These are phyloP conservation scores for Quillaja saponaria DNA, from an alignment of 306 rosid genomes.

Conservation along the genomic window DNA sequence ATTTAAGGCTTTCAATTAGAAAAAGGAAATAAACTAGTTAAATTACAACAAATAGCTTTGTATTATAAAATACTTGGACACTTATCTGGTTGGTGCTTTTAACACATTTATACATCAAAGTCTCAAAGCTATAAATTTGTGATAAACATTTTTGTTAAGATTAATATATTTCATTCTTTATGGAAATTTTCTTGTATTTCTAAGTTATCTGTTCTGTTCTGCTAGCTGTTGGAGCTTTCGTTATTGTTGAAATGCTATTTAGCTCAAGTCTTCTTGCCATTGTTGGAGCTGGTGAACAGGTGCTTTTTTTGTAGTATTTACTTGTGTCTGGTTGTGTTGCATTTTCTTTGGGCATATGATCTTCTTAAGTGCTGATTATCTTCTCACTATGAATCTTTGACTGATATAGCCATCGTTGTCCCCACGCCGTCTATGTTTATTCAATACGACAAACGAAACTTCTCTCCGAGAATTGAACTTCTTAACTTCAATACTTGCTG, in stretches of 20 bases:
- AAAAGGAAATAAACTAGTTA: too few relatives aligned
- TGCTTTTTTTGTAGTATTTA: slow-evolving; percentile 20
- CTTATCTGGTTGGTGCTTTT: too few relatives aligned
- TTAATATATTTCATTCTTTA: too few relatives aligned
- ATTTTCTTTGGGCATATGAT: background rate
- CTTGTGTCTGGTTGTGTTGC: background rate
- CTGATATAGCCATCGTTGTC: slow-evolving; percentile 78
- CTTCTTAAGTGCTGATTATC: slow-evolving; percentile 14
- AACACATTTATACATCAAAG: too few relatives aligned
- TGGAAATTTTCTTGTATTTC: too few relatives aligned
- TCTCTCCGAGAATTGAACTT: slow-evolving; percentile 84
- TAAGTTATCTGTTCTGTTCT: background rate
- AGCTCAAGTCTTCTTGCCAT: slow-evolving; percentile 93
- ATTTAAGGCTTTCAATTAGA: too few relatives aligned
- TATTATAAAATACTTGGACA: too few relatives aligned
- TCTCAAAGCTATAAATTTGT: too few relatives aligned
- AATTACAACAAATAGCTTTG: too few relatives aligned
- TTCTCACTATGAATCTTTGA: slow-evolving; percentile 24
- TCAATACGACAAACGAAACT: slow-evolving; percentile 67
- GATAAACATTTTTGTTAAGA: too few relatives aligned
- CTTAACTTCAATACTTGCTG: slow-evolving; percentile 82
- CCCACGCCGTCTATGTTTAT: slow-evolving; percentile 93
- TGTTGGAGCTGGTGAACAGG: slow-evolving; percentile 99
- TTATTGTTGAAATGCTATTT: slow-evolving; percentile 85
- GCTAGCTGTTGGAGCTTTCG: slow-evolving; percentile 71